A percentile compares a stretch with the other conserved stretches of the same genome.
Evolutionary conservation across 306 rosid species (phyloP).

Genomic region (Purshia tridentata): DNA sequence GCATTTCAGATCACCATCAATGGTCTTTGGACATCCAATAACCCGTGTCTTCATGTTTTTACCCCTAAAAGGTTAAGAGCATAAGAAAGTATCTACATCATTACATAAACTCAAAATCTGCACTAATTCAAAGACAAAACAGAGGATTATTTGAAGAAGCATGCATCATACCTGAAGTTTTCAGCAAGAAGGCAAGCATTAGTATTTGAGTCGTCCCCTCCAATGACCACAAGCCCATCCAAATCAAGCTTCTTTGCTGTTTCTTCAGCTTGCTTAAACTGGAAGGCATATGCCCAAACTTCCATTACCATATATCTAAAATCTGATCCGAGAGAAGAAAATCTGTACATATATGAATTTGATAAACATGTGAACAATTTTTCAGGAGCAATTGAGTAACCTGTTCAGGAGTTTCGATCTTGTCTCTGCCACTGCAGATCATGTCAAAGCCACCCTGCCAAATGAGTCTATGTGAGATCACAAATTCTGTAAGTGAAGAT

Average conservation of each 20-base stretch:
- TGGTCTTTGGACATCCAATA: conserved; percentile 93
- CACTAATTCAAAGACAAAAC: neutral
- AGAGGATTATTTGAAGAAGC: neutral
- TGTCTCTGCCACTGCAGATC: conserved; percentile 91
- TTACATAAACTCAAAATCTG: neutral
- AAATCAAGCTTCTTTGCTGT: conserved; percentile 66
- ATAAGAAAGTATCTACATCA: neutral
- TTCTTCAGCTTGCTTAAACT: conserved; percentile 92
- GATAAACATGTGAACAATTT: neutral
- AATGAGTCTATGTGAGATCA: neutral
- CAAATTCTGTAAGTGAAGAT: neutral
- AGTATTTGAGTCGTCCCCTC: conserved; percentile 95
- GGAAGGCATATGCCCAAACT: conserved; percentile 27
- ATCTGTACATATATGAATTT: neutral
- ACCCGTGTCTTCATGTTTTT: conserved; percentile 72
- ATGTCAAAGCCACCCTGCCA: conserved; percentile 93
- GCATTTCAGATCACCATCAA: conserved; percentile 86
- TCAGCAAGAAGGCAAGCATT: conserved; percentile 95
- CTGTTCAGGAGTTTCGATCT: conserved; percentile 92
- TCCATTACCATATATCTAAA: conserved; percentile 5
- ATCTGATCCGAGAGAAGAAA: neutral
- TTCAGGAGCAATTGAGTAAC: conserved; percentile 22
- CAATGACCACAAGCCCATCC: conserved; percentile 91
- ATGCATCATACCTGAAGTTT: conserved; percentile 60
- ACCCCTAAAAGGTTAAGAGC: conserved; percentile 37